Conservation (phyloP, 805 yeast genomes). For the Dipodascopsis tothii region DNA sequence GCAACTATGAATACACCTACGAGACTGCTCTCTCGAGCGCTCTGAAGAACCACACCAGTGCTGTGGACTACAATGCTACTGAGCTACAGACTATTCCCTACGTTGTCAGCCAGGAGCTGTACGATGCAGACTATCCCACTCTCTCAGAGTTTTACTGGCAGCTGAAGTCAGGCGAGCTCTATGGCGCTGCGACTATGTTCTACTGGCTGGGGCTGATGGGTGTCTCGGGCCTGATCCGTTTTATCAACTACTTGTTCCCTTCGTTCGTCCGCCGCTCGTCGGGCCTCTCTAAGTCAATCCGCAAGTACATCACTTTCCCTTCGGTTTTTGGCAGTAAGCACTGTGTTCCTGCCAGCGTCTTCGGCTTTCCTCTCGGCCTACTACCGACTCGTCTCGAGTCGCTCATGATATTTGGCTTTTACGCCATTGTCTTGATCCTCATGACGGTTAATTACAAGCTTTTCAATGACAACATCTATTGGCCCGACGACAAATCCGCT, state of each 20-base stretch:
- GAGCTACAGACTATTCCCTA: neutral
- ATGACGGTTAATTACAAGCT: constrained; percentile 3
- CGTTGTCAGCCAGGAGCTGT: neutral
- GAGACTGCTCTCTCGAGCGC: neutral
- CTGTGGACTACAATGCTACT: neutral
- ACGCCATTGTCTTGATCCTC: constrained; percentile 6
- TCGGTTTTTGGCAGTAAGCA: constrained; percentile 26
- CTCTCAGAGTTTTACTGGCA: neutral
- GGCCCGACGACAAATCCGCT: constrained; percentile 1
- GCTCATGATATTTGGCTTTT: constrained; percentile 2
- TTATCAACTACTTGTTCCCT: too few relatives aligned
- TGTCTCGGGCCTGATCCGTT: too few relatives aligned
- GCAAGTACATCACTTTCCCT: too few relatives aligned
- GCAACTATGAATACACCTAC: neutral
- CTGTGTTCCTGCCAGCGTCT: constrained; percentile 16
- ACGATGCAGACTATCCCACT: neutral
- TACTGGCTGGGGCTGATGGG: constrained; percentile 4
- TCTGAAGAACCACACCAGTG: neutral
- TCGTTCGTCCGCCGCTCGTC: too few relatives aligned
- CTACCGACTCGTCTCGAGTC: constrained; percentile 9
- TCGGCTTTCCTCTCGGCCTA: constrained; percentile 5
- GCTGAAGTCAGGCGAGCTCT: constrained; percentile 1
- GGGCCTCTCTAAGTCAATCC: too few relatives aligned
- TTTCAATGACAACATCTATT: constrained; percentile 1
- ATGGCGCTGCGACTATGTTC: constrained; percentile 10